phyloP scores from a whole-genome alignment of 2,329 filamentous ascomycete genomes.

The Trichoderma sp. region DNA sequence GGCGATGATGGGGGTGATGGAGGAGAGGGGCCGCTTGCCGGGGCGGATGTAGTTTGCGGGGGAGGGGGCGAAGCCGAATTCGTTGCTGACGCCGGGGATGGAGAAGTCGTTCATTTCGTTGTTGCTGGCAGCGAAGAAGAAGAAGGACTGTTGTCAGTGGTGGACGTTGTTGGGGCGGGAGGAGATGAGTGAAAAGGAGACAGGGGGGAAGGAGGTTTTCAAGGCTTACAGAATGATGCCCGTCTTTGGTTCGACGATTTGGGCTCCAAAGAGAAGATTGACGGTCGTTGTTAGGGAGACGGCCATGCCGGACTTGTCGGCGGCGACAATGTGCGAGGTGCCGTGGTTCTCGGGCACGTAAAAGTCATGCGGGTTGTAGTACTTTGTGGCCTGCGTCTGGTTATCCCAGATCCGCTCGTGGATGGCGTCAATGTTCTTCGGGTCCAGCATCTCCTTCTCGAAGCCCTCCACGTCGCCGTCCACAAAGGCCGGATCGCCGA shows the following conservation, averaged over 20 bases:
- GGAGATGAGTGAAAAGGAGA: neutral
- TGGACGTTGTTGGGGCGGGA: no score
- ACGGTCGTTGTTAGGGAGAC: slow-evolving; percentile 84
- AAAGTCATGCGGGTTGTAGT: slow-evolving; percentile 70
- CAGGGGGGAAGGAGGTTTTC: slow-evolving; percentile 42
- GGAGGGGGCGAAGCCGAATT: slow-evolving; percentile 82
- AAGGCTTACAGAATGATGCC: slow-evolving; percentile 74
- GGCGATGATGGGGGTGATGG: slow-evolving; percentile 77
- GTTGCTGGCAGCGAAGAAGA: slow-evolving; percentile 44
- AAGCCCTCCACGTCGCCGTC: slow-evolving; percentile 58
- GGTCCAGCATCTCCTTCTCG: slow-evolving; percentile 68
- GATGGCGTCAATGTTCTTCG: slow-evolving; percentile 60
- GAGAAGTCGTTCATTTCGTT: slow-evolving; percentile 80
- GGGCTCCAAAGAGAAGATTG: slow-evolving; percentile 82
- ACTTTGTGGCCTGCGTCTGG: slow-evolving; percentile 68
- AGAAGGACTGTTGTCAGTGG: neutral
- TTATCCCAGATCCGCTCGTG: slow-evolving; percentile 70
- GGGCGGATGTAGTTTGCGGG: slow-evolving; percentile 80
- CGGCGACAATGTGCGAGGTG: slow-evolving; percentile 72
- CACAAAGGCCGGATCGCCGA: slow-evolving; percentile 83
- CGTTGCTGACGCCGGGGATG: slow-evolving; percentile 74
- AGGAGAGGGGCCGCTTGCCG: slow-evolving; percentile 80
- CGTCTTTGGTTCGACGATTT: slow-evolving; percentile 76
- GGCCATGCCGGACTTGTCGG: slow-evolving; percentile 73
- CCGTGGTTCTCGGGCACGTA: slow-evolving; percentile 71